Base-by-base conservation (phyloP, 305 asterid genomes). In the Plantago lanceolata region DNA sequence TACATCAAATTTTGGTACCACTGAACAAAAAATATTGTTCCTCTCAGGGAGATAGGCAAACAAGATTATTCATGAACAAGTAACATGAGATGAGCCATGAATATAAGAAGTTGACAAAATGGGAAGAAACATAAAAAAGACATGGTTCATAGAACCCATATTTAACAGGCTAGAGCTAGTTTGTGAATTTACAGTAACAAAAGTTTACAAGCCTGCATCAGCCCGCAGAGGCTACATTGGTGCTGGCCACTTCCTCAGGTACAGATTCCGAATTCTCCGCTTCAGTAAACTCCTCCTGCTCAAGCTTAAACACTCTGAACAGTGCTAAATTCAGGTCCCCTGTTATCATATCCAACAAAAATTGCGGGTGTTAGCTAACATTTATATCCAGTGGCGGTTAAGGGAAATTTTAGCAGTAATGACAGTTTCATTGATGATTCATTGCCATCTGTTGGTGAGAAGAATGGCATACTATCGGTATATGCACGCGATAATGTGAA, bases 281-380 rank as follows among this genome's bases (percentile, higher is more conserved):
- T 67, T 74, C 81, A 9, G 20, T 19, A 12, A 45, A 48, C 66
- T 78, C 78, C 65, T 59, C 79, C 47, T 64, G 72, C 65, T 79
- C 78, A 55, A 90, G 78, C 74, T 82, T 87, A 5, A 69, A 62
- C 1, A 90, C 85, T 71, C 83, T 72, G 82, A 90, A 90, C 57
- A 90, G 77, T 8, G 95, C 96, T 56, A 90, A 68, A 75, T 87
- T 75, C 0, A 84, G 76, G 59, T 90, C 95, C 66, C 97, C 97
- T 90, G 69, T 50, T 28, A 65, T 33, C 29, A 68, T 40, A 14
- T 35, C 1, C 14, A 24, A 5, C 61, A 14, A 59, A 57, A 44
- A 44, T n/a, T 20, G 45, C 29, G 15, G 19, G 57, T 6, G 13
- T 17, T 58, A 20, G 43, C 59, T 9, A 40, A 40, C 9, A 40